Base-by-base conservation (phyloP, 768 basidiomycete species). In the Grammothele lineata region DNA sequence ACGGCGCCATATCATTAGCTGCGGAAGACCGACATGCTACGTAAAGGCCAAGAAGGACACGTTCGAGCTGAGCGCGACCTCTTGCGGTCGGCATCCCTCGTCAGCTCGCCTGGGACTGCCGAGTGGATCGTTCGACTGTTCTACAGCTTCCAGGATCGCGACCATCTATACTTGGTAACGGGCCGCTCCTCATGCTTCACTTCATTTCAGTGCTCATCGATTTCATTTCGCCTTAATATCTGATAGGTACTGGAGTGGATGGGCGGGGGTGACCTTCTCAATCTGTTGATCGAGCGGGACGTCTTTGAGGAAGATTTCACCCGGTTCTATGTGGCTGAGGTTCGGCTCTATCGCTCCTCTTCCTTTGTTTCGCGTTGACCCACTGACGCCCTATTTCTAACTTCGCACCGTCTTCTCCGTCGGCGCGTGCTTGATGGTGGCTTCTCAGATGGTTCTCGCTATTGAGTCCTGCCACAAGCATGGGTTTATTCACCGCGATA, bases 401-500 rank as follows among this genome's bases (percentile, higher is more conserved):
- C 4, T 45, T 18, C 22, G 12, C 12, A 39, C 22, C 6, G 18
- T 42, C 17, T 43, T 48, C 19, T 40, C 32, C 55, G 52, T 22
- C 15, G 21, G 62, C 42, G 42, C 32, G 22, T 35, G 42, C 10
- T 14, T 22, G 14, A 26, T 23, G 9, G 15, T 37, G 15, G 18
- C 24, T n/a, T n/a, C 38, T 24, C 38, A 92, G 90, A 96, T 96
- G 93, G 75, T 98, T 49, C 78, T 97, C 17, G 91, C 92, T 24
- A 85, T 98, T 52, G 87, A 94, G 64, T 86, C 85, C 51, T 94
- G 92, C 64, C 93, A 96, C 70, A 85, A 84, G 64, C 83, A 89
- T 58, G 94, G 94, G 9, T 98, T 94, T 70, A 96, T 98, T 60
- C 95, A 98, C 71, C 81, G 95, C 51, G 95, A 99, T 71, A 94